Base-by-base conservation (phyloP, 306 rosid species). In the barrel medic (Medicago truncatula) region DNA sequence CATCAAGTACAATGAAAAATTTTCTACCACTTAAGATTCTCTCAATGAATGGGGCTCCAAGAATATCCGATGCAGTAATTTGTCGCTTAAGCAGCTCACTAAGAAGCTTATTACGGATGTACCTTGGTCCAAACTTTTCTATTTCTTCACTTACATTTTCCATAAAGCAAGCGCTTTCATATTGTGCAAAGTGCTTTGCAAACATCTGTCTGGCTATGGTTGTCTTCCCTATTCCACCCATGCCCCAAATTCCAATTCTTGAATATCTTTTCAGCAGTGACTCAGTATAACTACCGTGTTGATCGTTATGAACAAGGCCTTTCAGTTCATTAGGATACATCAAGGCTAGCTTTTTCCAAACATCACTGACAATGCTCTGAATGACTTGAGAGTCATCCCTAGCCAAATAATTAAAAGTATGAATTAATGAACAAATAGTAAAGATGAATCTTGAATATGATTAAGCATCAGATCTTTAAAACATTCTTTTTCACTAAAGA, bases 221-320 rank as follows among this genome's bases (percentile, higher is more conserved):
- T 38, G 73, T 65, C 57, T 76, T 76, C 1, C 80, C 80, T 8
- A 52, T 76, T 1, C 80, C 73, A 3, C 81, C 66, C 67, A 82
- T 72, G 12, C 86, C 86, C 73, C 77, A 83, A 16, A 83, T 74
- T 38, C 86, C 86, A 44, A 83, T 49, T n/a, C 17, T 60, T 9
- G 21, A 21, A 13, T 6, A 15, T 1, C 2, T 8, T 57, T 65
- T 1, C 6, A 70, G 13, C 0, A 71, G 23, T 4, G 1, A 34
- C n/a, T 76, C 75, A 18, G 62, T 47, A 8, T 2, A 0, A 1
- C 2, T 2, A 40, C 44, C 0, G 2, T 1, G 10, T 7, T 7
- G 2, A 40, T 40, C 44, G 2, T 40, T 40, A 40, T 40, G 44
- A 40, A 40, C 44, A 40, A 40, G 10, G 44, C 44, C 44, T 40